Conservation (phyloP, 768 basidiomycete genomes). For the Lentinula raphanica region DNA sequence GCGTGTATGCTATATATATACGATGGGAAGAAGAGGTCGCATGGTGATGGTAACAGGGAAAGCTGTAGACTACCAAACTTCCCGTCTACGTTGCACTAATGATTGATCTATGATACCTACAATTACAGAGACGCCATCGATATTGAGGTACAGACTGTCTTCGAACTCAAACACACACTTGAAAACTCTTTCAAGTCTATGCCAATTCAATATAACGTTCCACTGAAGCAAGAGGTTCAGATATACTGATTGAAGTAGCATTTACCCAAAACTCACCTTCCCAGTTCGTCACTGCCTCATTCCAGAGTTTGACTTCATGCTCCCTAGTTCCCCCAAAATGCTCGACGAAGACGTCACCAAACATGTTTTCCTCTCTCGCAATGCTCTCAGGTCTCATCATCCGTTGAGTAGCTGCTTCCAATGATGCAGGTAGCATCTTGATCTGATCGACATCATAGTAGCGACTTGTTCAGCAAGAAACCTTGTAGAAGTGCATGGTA, state of each 20-base stretch:
- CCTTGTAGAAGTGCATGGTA: slow-evolving; percentile 9
- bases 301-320: slow-evolving; percentile 84
- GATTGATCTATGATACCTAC: not conserved
- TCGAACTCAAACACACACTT: too few species aligned
- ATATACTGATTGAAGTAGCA: not conserved
- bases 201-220: slow-evolving; percentile 85
- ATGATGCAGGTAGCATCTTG: slow-evolving; percentile 69
- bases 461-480: slow-evolving; percentile 30
- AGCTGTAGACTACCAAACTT: not conserved
- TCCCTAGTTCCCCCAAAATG: slow-evolving; percentile 94
- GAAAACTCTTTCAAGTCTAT: slow-evolving; percentile 27
- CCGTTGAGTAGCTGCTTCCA: slow-evolving; percentile 71
- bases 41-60: not conserved
- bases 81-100: too few species aligned
- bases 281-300: slow-evolving; percentile 89
- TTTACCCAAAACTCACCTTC: slow-evolving; percentile 76
- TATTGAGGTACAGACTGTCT: not conserved
- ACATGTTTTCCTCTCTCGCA: slow-evolving; percentile 67
- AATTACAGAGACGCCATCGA: not conserved
- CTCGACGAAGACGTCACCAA: slow-evolving; percentile 89
- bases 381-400: slow-evolving; percentile 79
- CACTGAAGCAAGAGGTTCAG: slow-evolving; percentile 37
- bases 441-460: slow-evolving; percentile 44
- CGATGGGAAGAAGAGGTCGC: not conserved
- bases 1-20: not conserved